Evolutionary conservation across 1,139 yeast species (phyloP), one percentile per base, ranked within the genome.

Genomic region (Yamadazyma taylorii): DNA sequence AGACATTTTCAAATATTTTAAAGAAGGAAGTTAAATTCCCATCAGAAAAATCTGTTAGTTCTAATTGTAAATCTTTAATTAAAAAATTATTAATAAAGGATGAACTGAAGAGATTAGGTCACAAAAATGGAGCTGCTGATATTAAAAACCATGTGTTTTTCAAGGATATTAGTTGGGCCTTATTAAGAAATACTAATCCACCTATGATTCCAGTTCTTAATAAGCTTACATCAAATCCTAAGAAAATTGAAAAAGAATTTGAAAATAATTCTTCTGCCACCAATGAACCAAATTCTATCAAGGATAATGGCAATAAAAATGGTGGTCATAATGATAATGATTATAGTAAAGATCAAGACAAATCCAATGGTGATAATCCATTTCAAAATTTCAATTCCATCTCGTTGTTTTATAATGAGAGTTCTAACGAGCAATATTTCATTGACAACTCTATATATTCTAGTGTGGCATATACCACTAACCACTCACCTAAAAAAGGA

Each of bases 121-220:
- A 96, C 11, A 81, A 84, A 44, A 80, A 90, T 30, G 98, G 98
- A 16, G 98, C 98, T 0, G 83, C 95, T 1, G 98, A 92, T 53
- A 79, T 92, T 38, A 92, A 92, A 55, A 80, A 78, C 41, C 98
- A 94, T 58, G 81, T 85, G 0, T 94, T 89, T 52, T 92, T 92
- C 70, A 90, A 89, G 56, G 84, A 72, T 51, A 82, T 89, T 1
- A 96, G 89, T 56, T 92, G 98, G 98, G 97, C 98, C 0, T 67
- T 92, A 44, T 68, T 92, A 43, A 75, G 98, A 49, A 87, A 92
- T 60, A 94, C 85, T 55, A 83, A 84, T 41, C 97, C 98, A 1
- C 98, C 98, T 10, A 84, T 92, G 81, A 81, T 92, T 19, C 98
- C 98, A 0, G 85, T 85, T 0, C 73, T 89, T 39, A 81, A 90